Conservation (phyloP, 2,329 filamentous ascomycete genomes). For the Monosporascus cannonballus region DNA sequence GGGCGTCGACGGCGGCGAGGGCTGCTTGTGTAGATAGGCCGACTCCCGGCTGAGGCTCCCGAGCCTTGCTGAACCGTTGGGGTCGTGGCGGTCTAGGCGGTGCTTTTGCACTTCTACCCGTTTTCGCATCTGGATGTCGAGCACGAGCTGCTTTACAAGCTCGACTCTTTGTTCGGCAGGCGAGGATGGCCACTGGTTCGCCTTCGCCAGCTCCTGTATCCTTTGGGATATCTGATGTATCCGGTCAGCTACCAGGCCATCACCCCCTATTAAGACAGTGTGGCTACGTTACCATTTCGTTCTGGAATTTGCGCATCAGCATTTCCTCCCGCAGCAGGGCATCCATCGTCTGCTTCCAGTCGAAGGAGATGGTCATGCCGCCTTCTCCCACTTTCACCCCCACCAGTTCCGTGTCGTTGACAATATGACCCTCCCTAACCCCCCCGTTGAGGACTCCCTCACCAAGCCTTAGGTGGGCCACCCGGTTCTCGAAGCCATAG, state of each 20-base stretch:
- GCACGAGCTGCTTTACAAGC: slow-evolving; percentile 11
- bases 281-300: slow-evolving; percentile 10
- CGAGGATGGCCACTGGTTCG: slow-evolving; percentile 10
- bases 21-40: slow-evolving; percentile 11
- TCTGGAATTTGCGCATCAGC: slow-evolving; percentile 13
- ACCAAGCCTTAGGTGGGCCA: slow-evolving; percentile 10
- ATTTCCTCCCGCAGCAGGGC: slow-evolving; percentile 14
- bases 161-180: slow-evolving; percentile 7
- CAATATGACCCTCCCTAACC: slow-evolving; percentile 11
- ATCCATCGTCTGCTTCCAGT: slow-evolving; percentile 10
- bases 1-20: slow-evolving; percentile 1
- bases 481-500: slow-evolving; percentile 12
- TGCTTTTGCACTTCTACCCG: slow-evolving; percentile 10
- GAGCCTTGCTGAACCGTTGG: slow-evolving; percentile 3
- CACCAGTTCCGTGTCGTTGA: slow-evolving; percentile 13
- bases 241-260: background rate
- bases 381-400: slow-evolving; percentile 9
- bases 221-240: slow-evolving; percentile 4
- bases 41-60: slow-evolving; percentile 11
- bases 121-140: slow-evolving; percentile 13
- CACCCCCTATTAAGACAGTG: slow-evolving; percentile 6
- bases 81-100: slow-evolving; percentile 7
- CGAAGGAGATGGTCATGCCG: slow-evolving; percentile 7
- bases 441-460: slow-evolving; percentile 11
- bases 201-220: slow-evolving; percentile 4